Evolutionary conservation across 2,329 filamentous ascomycete species (phyloP).

Genomic region (Botrytis elliptica): DNA sequence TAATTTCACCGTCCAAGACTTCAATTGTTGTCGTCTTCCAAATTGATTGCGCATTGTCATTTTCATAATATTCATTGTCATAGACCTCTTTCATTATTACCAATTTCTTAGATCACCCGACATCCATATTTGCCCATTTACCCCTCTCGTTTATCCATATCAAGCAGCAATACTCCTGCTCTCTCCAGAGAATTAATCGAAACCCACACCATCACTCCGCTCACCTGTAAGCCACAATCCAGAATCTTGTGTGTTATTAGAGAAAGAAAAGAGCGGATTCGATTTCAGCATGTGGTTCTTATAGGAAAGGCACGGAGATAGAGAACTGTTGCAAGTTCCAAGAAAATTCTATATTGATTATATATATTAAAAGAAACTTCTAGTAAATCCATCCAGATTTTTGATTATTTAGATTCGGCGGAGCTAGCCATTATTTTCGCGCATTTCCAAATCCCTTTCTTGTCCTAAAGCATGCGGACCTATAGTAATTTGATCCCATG

Average conservation of each 20-base stretch:
- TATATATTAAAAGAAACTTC: too few species aligned
- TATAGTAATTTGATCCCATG: constrained; percentile 30
- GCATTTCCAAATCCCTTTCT: background rate
- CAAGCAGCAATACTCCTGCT: background rate
- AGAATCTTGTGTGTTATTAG: background rate
- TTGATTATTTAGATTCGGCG: background rate
- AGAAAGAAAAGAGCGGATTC: background rate
- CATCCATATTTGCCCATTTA: background rate
- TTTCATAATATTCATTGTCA: background rate
- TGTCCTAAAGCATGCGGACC: background rate
- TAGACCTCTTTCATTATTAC: background rate
- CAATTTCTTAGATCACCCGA: background rate
- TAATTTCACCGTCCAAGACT: background rate
- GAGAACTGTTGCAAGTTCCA: background rate
- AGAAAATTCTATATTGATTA: too few species aligned
- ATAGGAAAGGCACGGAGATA: background rate
- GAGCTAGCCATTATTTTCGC: background rate
- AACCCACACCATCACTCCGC: background rate
- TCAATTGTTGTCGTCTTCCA: background rate
- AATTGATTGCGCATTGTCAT: background rate
- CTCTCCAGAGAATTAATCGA: rapidly evolving
- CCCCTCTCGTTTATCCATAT: background rate
- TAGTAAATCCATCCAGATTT: background rate
- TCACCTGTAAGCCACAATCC: background rate
- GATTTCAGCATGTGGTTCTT: background rate